These are phyloP conservation scores for Cystoderma amianthinum DNA, from an alignment of 768 basidiomycete genomes.

Conservation along the genomic window DNA sequence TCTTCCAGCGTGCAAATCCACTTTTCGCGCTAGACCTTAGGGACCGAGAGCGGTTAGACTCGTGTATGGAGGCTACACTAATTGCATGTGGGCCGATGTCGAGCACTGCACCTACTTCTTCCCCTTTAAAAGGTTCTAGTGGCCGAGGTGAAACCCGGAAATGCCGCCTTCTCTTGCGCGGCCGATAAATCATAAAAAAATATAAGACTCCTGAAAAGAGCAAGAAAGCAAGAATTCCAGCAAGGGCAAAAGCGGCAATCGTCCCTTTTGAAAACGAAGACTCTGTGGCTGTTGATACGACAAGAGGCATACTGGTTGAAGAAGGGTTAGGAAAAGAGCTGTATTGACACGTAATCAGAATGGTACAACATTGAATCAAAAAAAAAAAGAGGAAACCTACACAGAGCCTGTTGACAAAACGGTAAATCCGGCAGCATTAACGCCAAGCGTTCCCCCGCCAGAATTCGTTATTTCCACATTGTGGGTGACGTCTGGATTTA, in stretches of 20 bases:
- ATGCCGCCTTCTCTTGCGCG: constrained; percentile 21
- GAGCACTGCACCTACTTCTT: constrained; percentile 13
- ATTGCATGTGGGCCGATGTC: constrained; percentile 12
- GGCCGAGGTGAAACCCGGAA: background rate
- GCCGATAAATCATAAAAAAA: constrained; percentile 40
- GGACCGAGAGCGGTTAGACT: background rate
- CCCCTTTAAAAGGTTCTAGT: constrained; percentile 4
- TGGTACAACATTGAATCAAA: background rate
- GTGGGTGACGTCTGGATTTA: constrained; percentile 45
- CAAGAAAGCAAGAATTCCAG: constrained; percentile 44
- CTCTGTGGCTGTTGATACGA: constrained; percentile 4
- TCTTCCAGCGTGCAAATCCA: constrained; percentile 37
- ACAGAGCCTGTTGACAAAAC: constrained; percentile 25
- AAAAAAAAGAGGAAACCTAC: constrained; percentile 11
- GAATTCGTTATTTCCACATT: constrained; percentile 49
- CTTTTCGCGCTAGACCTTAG: constrained; percentile 18
- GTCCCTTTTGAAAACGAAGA: constrained; percentile 41
- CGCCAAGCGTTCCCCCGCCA: constrained; percentile 41
- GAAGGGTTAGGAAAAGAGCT: constrained; percentile 8
- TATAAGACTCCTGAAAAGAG: constrained; percentile 31
- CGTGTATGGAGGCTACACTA: background rate
- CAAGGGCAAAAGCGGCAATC: constrained; percentile 60
- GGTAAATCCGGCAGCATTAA: constrained; percentile 44
- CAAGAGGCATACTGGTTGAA: constrained; percentile 3
- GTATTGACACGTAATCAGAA: constrained; percentile 1